Evolutionary conservation across 306 rosid genomes (phyloP).

Genomic region (Prunus armeniaca): DNA sequence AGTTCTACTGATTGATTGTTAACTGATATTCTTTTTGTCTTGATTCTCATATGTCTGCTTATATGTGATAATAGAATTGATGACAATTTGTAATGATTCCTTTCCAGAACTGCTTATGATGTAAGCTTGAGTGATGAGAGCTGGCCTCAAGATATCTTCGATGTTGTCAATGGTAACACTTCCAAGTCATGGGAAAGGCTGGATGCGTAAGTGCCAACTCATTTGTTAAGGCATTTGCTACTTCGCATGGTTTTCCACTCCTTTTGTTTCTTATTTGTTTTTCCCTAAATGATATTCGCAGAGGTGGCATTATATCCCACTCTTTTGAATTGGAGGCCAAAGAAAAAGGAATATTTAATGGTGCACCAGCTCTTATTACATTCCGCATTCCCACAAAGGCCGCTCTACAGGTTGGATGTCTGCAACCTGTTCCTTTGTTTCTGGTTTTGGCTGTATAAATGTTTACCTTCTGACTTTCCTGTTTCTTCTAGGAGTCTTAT

Average conservation of each 20-base stretch:
- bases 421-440: background rate
- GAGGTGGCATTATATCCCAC: constrained; percentile 76
- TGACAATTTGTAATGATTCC: background rate
- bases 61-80: background rate
- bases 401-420: constrained; percentile 62
- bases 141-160: constrained; percentile 74
- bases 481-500: constrained; percentile 55
- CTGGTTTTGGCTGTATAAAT: constrained; percentile 3
- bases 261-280: constrained; percentile 14
- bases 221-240: constrained; percentile 12
- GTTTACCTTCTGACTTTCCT: constrained; percentile 20
- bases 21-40: background rate
- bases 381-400: constrained; percentile 90
- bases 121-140: constrained; percentile 72
- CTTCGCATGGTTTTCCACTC: background rate
- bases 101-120: constrained; percentile 82
- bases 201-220: constrained; percentile 69
- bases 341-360: constrained; percentile 56
- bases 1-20: background rate
- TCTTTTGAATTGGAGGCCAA: constrained; percentile 88
- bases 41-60: background rate
- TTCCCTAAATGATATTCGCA: constrained; percentile 27
- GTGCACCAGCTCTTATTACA: constrained; percentile 79
- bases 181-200: constrained; percentile 94
- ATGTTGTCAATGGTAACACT: constrained; percentile 59